Evolutionary conservation across 139 green algal genomes (phyloP), one percentile per base, ranked within the genome.

Genomic region (Coccomyxa sp.): DNA sequence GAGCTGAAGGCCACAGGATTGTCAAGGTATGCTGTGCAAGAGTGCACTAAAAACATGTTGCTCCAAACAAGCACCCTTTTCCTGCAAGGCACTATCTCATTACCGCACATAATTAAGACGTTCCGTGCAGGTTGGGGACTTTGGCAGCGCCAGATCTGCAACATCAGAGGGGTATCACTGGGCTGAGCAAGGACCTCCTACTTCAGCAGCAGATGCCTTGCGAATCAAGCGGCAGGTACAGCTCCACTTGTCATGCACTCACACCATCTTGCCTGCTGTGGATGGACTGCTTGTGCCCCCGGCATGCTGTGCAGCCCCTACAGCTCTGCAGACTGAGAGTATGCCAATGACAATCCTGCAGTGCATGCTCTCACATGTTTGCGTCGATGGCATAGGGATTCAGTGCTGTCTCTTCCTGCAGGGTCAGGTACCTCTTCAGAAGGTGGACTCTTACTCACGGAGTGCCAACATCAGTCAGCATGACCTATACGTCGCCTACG

Each of bases 71-170:
- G 27, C 27, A 31, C 27, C 18, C 50, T 3, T 1, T 64, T 64
- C 50, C 27, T 40, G 68, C 29, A 37, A 27, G 68, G 33, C 34
- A 5, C 2, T 73, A 31, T 73, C 31, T 36, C 0, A 73, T 37
- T 27, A 73, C 24, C 24, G n/a, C 33, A 18, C 2, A 18, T 76
- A 38, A 7, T 44, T n/a, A n/a, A n/a, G n/a, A n/a, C n/a, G n/a
- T n/a, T n/a, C n/a, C n/a, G 10, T 69, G 71, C 82, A 94, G 88
- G 68, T 97, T 18, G 90, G 84, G 7, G 94, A 98, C 84, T 94
- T 98, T 86, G 94, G 94, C 24, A 91, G 81, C 22, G 92, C 94
- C 0, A 79, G 94, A 9, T 94, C 86, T 14, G 89, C 87, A 0
- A 84, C 78, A 0, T 74, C 78, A 0, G 84, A 89, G 39, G 85